Conservation (phyloP, 192 early-diverging fungal genomes). For the Coemansia sp. region DNA sequence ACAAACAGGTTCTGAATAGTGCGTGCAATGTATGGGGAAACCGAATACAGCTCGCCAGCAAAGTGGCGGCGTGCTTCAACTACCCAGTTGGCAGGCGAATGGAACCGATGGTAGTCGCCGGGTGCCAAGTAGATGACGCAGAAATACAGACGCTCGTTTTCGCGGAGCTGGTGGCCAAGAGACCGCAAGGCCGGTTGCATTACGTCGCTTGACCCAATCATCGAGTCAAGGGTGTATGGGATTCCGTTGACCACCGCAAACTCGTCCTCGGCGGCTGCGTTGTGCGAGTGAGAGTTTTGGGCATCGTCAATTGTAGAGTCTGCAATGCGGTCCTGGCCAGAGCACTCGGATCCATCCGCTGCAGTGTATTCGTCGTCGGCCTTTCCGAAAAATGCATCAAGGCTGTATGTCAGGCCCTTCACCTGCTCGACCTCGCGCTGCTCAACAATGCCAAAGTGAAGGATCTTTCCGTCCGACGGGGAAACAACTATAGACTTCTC, state of each 20-base stretch:
- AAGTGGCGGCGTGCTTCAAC: slow-evolving; percentile 89
- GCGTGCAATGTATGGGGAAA: slow-evolving; percentile 88
- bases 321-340: slow-evolving; percentile 27
- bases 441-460: slow-evolving; percentile 86
- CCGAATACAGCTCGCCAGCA: slow-evolving; percentile 93
- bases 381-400: slow-evolving; percentile 85
- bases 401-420: slow-evolving; percentile 90
- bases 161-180: slow-evolving; percentile 51
- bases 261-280: slow-evolving; percentile 73
- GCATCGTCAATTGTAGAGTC: slow-evolving; percentile 49
- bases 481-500: slow-evolving; percentile 64
- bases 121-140: slow-evolving; percentile 96
- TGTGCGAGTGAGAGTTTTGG: slow-evolving; percentile 56
- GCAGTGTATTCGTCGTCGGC: slow-evolving; percentile 17
- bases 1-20: slow-evolving; percentile 89
- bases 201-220: slow-evolving; percentile 63
- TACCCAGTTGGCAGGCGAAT: slow-evolving; percentile 95
- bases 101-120: slow-evolving; percentile 99
- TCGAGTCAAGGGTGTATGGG: slow-evolving; percentile 73
- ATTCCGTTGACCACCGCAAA: slow-evolving; percentile 91
- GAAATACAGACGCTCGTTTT: slow-evolving; percentile 82
- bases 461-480: slow-evolving; percentile 88
- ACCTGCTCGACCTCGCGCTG: slow-evolving; percentile 85
- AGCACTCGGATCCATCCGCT: neutral
- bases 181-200: slow-evolving; percentile 33